phyloP scores from a whole-genome alignment of 345 rosid genomes.

The Populus ilicifolia region DNA sequence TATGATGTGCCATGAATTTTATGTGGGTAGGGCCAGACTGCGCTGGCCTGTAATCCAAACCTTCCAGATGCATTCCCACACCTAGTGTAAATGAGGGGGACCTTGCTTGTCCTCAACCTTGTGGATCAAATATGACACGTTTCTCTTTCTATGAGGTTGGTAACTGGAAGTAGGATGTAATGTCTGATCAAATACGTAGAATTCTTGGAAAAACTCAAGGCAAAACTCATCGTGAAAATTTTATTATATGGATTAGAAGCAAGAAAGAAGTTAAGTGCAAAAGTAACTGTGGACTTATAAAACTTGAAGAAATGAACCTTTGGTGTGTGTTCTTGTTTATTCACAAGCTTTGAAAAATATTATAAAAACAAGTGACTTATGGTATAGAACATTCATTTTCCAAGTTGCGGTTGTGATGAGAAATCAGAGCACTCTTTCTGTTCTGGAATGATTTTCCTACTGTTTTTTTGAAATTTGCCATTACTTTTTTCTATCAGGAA shows the following conservation, averaged over 20 bases:
- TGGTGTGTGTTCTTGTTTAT: not conserved
- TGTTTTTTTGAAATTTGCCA: not conserved
- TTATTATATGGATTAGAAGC: not conserved
- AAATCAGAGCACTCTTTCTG: not conserved
- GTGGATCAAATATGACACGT: no score
- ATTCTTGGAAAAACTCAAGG: not conserved
- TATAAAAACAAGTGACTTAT: not conserved
- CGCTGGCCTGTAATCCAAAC: not conserved
- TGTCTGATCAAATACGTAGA: not conserved
- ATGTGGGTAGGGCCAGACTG: not conserved
- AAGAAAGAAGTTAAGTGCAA: not conserved
- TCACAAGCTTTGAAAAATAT: not conserved
- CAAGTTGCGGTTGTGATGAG: not conserved
- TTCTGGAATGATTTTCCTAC: not conserved
- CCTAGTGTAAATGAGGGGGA: not conserved
- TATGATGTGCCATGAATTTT: not conserved
- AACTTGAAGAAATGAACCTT: not conserved
- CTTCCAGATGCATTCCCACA: not conserved
- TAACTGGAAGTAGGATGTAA: not conserved
- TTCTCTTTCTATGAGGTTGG: not conserved
- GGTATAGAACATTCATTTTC: not conserved
- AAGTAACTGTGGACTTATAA: not conserved
- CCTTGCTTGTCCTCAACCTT: not conserved
- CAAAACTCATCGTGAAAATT: not conserved
- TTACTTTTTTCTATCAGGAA: not conserved